Conservation (phyloP, 1,139 yeast genomes). For the Suhomyces choctaworum region DNA sequence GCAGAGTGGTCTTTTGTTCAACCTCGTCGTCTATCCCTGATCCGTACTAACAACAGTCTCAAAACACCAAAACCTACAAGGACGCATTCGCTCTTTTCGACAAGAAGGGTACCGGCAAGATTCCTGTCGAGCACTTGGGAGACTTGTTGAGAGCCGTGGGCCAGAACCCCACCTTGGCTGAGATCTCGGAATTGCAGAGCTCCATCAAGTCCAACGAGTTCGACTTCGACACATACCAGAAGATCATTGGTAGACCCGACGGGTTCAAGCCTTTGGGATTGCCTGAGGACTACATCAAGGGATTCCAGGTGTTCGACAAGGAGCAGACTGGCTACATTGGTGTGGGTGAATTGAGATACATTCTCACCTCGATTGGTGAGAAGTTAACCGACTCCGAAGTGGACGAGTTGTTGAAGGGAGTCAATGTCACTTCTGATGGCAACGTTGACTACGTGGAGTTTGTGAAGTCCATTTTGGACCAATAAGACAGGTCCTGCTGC, state of each 20-base stretch:
- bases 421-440: conserved; percentile 89
- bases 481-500: conserved; percentile 35
- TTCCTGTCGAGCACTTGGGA: conserved; percentile 85
- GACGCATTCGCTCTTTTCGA: conserved; percentile 98
- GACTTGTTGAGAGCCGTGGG: conserved; percentile 96
- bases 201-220: conserved; percentile 47
- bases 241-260: conserved; percentile 80
- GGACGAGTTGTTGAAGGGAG: conserved; percentile 93
- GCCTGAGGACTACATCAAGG: conserved; percentile 94
- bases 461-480: conserved; percentile 90
- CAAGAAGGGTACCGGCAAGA: conserved; percentile 92
- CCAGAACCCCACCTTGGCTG: conserved; percentile 95
- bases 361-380: conserved; percentile 94
- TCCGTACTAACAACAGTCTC: conserved; percentile 32
- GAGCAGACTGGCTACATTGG: conserved; percentile 94
- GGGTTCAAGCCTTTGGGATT: conserved; percentile 91
- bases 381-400: conserved; percentile 88
- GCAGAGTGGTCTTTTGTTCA: background rate
- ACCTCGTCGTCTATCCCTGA: background rate
- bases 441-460: conserved; percentile 94
- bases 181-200: conserved; percentile 72
- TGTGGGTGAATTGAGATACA: conserved; percentile 93
- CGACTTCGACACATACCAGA: conserved; percentile 76
- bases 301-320: conserved; percentile 97
- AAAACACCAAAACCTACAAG: conserved; percentile 72